phyloP scores from a whole-genome alignment of 257 asterid genomes.

The Euphrasia confusa region DNA sequence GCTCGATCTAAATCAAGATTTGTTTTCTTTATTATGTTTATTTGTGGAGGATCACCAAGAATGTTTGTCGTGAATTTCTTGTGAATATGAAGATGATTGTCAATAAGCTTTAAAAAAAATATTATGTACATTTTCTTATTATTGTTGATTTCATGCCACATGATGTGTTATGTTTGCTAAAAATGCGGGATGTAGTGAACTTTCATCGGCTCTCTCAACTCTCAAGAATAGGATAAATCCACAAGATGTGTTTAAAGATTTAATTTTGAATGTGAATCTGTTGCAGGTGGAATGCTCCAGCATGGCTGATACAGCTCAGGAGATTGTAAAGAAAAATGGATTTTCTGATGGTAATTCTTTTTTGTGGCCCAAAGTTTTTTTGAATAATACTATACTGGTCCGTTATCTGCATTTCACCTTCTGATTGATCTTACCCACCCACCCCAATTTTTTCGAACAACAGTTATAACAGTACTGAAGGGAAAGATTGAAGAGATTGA shows the following conservation, averaged over 20 bases:
- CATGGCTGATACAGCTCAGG: conserved; percentile 50
- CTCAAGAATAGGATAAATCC: background rate
- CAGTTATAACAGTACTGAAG: conserved; percentile 84
- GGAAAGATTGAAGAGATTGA: conserved; percentile 96
- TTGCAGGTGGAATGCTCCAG: conserved; percentile 93
- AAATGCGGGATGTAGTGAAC: background rate
- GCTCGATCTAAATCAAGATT: background rate
- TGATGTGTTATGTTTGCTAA: background rate
- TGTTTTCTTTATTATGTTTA: background rate
- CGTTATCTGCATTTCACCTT: conserved; percentile 21
- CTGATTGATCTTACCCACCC: conserved; percentile 17
- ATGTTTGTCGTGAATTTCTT: background rate
- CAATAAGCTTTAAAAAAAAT: background rate
- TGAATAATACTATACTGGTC: background rate
- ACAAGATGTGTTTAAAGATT: background rate
- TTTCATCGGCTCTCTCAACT: background rate
- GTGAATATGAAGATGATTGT: background rate
- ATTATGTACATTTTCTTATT: background rate
- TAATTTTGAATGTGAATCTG: conserved; percentile 12
- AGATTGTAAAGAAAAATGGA: background rate
- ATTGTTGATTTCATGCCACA: background rate
- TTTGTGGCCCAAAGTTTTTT: conserved; percentile 12
- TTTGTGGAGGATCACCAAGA: background rate
- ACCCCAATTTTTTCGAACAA: conserved; percentile 12
- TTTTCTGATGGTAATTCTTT: background rate